Conservation (phyloP, 371 early-diverging fungal species). For the Mucor saturninus region DNA sequence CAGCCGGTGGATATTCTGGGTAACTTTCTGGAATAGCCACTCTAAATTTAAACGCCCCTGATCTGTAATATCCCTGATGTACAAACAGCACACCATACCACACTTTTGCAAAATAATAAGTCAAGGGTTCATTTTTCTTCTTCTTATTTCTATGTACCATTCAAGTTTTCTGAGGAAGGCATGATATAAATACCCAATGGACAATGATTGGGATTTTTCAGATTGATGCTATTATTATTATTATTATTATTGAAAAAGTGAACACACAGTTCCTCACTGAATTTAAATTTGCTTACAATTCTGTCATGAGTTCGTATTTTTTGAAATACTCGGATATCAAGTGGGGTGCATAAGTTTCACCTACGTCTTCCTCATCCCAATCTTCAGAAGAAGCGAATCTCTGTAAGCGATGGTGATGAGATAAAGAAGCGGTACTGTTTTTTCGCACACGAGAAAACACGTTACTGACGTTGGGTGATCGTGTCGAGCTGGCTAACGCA, state of each 20-base stretch:
- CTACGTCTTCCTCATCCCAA: slow-evolving; percentile 20
- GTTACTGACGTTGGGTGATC: slow-evolving; percentile 35
- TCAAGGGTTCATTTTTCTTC: neutral
- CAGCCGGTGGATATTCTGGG: slow-evolving; percentile 85
- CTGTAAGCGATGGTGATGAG: slow-evolving; percentile 13
- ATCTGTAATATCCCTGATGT: slow-evolving; percentile 89
- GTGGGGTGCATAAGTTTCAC: slow-evolving; percentile 12
- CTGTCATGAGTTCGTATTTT: slow-evolving; percentile 59
- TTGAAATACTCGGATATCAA: slow-evolving; percentile 35
- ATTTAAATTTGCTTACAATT: slow-evolving; percentile 36
- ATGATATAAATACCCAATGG: slow-evolving; percentile 88
- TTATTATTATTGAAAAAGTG: too few relatives aligned
- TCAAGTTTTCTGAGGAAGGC: slow-evolving; percentile 78
- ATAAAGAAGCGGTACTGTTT: slow-evolving; percentile 4
- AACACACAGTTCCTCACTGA: too few relatives aligned
- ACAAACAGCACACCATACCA: slow-evolving; percentile 90
- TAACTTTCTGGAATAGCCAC: slow-evolving; percentile 88
- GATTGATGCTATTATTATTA: slow-evolving; percentile 62
- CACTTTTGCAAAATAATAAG: slow-evolving; percentile 37
- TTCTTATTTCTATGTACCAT: slow-evolving; percentile 51
- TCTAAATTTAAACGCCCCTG: slow-evolving; percentile 93
- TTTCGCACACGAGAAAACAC: slow-evolving; percentile 27
- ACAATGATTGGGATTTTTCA: slow-evolving; percentile 78
- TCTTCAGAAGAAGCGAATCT: slow-evolving; percentile 19
- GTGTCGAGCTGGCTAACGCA: slow-evolving; percentile 18